Base-by-base conservation (phyloP, 306 rosid genomes). In the Quercus alba region DNA sequence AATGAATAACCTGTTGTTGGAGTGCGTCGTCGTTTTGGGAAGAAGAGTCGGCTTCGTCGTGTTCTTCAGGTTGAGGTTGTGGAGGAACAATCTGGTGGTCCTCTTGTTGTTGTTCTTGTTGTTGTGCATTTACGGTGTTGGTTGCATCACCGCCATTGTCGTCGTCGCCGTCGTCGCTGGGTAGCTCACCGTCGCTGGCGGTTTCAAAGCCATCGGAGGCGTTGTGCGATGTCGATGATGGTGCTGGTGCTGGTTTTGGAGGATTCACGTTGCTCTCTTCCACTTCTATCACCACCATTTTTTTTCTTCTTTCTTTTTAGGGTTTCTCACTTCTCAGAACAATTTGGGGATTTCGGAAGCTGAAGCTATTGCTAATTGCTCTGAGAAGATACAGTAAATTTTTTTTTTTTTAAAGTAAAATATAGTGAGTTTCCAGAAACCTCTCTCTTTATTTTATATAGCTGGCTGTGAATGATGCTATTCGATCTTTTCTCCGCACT, bases 191-290 rank as follows among this genome's bases (percentile, higher is more conserved):
- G 9, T 89, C 91, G 77, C 91, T 89, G 54, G 91, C 91, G 21
- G 93, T 89, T 80, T 89, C 91, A 59, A 85, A 89, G 59, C 89
- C 91, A 26, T 89, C 93, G 73, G 82, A 69, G 25, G 80, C 66
- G 28, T 77, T 75, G 6, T 30, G 57, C 14, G 81, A n/a, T 5
- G 78, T 38, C 5, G 83, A 71, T 12, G 25, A 19, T 9, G 61
- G 19, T 4, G 82, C 74, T 9, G 61, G 19, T 4, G 82, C 74
- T 61, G 76, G 49, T 26, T 77, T 79, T 23, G 82, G 54, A 44
- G 68, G 62, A 57, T 35, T 78, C 33, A 20, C 63, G 64, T 49
- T 84, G 72, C 72, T 25, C 67, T 79, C 83, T 11, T 80, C 78
- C 28, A 35, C 52, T 71, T 80, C 83, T 4, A 85, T 81, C 26